phyloP scores from a whole-genome alignment of 139 green algal genomes.

The Coelastrella sp. region DNA sequence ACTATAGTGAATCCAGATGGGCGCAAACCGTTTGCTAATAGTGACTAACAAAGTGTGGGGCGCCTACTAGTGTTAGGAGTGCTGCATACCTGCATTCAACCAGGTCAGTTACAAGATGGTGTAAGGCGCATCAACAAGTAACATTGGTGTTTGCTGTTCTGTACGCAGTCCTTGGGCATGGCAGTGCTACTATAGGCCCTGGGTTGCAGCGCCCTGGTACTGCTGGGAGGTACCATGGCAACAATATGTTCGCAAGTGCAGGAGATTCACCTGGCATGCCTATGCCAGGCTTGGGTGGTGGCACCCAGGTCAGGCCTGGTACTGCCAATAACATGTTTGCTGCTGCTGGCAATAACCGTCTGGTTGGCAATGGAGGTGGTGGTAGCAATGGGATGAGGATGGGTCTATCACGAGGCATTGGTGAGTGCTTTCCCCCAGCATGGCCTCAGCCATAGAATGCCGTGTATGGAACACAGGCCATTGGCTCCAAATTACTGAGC shows the following conservation, averaged over 20 bases:
- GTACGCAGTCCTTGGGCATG: slow-evolving; percentile 22
- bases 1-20: no score
- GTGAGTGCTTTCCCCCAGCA: neutral
- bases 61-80: no score
- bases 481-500: no score
- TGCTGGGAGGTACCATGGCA: neutral
- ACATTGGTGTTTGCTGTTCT: neutral
- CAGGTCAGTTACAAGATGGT: no score
- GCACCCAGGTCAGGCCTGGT: neutral
- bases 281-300: neutral
- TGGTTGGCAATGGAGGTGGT: neutral
- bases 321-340: slow-evolving; percentile 4
- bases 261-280: slow-evolving; percentile 11
- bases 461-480: neutral
- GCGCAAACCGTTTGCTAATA: no score
- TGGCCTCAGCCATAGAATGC: neutral
- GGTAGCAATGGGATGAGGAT: neutral
- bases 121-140: no score
- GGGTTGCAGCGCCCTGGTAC: slow-evolving; percentile 32
- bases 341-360: neutral
- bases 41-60: no score
- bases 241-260: slow-evolving; percentile 35
- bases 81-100: no score
- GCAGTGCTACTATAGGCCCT: slow-evolving; percentile 6
- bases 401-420: neutral